phyloP scores from a whole-genome alignment of 176 grass and related monocot genomes.

The Musa beccarii region DNA sequence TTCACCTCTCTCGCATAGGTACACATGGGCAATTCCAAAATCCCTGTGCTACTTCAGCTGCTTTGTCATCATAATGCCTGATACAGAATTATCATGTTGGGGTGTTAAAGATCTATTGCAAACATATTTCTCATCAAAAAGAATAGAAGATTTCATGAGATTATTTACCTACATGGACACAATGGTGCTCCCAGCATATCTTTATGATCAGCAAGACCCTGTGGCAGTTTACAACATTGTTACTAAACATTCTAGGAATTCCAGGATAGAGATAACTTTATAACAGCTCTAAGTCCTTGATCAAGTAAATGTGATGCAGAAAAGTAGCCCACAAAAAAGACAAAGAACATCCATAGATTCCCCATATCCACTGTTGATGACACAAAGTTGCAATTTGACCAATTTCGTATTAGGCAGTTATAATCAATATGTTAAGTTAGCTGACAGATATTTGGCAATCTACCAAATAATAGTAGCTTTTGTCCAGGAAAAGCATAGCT shows the following conservation, averaged over 20 bases:
- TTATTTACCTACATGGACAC: slow-evolving; percentile 90
- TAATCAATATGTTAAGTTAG: no score
- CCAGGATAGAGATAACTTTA: background rate
- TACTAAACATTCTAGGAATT: background rate
- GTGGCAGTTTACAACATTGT: background rate
- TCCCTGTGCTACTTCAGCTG: slow-evolving; percentile 83
- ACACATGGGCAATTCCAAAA: slow-evolving; percentile 99
- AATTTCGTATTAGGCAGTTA: no score
- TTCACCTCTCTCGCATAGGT: slow-evolving; percentile 85
- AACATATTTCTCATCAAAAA: background rate
- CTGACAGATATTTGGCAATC: no score
- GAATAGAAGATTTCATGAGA: slow-evolving; percentile 1
- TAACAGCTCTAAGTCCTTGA: background rate
- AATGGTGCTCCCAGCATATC: slow-evolving; percentile 74
- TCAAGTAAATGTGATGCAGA: background rate
- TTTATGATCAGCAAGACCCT: slow-evolving; percentile 95
- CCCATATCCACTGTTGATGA: no score
- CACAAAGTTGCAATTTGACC: no score
- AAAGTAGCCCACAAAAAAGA: background rate
- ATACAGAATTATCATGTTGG: background rate
- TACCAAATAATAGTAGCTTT: no score
- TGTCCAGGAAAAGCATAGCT: background rate
- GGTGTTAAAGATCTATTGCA: background rate
- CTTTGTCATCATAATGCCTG: slow-evolving; percentile 98
- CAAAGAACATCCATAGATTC: no score